Percentiles rank a stretch among this genome's conserved stretches.
Conservation (phyloP, 192 early-diverging fungal genomes). For the Gonapodya sp. region DNA sequence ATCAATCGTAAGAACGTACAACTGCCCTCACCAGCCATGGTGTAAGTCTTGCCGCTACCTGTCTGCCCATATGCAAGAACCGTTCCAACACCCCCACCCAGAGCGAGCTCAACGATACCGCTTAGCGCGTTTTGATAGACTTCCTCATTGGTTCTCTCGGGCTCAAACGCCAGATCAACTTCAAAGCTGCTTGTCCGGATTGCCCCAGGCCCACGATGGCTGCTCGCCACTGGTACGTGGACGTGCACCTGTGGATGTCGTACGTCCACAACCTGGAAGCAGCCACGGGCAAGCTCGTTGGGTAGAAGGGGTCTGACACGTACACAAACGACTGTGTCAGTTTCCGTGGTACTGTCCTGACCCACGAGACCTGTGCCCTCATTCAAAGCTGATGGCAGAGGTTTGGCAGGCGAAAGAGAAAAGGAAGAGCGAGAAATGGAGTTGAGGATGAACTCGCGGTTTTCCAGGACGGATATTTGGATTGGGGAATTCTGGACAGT, state of each 20-base stretch:
- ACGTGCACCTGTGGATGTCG: conserved; percentile 8
- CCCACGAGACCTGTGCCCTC: neutral
- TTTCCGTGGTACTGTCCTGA: neutral
- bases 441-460: too few relatives aligned
- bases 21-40: conserved; percentile 19
- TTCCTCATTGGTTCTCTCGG: conserved; percentile 17
- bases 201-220: conserved; percentile 2
- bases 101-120: conserved; percentile 21
- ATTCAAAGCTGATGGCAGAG: neutral
- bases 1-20: neutral
- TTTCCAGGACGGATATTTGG: too few relatives aligned
- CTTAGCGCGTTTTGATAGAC: conserved; percentile 20
- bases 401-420: neutral
- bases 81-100: conserved; percentile 26
- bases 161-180: conserved; percentile 23
- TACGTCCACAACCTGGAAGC: conserved; percentile 10
- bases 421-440: neutral
- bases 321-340: conserved; percentile 3
- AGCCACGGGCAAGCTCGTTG: conserved; percentile 16
- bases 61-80: conserved; percentile 45
- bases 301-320: conserved; percentile 24
- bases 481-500: too few relatives aligned
- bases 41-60: conserved; percentile 41
- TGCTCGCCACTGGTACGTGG: conserved; percentile 17
- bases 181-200: conserved; percentile 14